Percentiles rank a stretch among this genome's conserved stretches.
These are phyloP conservation scores for Endoconidiophora polonica DNA, from an alignment of 2,329 filamentous ascomycete species.

Conservation along the genomic window DNA sequence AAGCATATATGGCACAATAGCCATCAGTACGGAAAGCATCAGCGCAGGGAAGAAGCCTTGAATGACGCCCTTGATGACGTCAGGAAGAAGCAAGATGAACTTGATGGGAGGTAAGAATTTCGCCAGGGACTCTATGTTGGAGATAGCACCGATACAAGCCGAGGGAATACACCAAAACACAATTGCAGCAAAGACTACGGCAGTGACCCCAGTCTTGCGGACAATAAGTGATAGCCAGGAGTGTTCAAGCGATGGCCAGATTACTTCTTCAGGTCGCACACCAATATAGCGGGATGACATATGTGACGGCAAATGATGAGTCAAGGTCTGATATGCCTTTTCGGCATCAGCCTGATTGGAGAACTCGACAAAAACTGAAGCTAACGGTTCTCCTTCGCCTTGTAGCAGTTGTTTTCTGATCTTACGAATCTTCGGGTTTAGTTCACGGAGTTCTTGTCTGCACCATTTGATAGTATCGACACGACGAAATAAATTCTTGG, in stretches of 20 bases:
- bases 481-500: conserved; percentile 63
- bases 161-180: conserved; percentile 72
- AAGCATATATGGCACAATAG: conserved; percentile 61
- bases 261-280: conserved; percentile 60
- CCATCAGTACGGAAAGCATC: conserved; percentile 65
- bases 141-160: conserved; percentile 66
- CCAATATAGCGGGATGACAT: conserved; percentile 78
- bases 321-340: conserved; percentile 62
- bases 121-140: conserved; percentile 60
- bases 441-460: conserved; percentile 33
- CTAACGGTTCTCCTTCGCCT: conserved; percentile 46
- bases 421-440: conserved; percentile 34
- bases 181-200: conserved; percentile 54
- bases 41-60: conserved; percentile 71
- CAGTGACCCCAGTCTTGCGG: conserved; percentile 45
- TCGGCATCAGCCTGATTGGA: conserved; percentile 69
- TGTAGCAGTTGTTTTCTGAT: conserved; percentile 49
- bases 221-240: conserved; percentile 61
- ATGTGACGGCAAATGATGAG: conserved; percentile 65
- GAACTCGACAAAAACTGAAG: conserved; percentile 88
- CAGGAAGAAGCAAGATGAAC: conserved; percentile 59
- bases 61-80: conserved; percentile 54
- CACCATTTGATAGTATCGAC: conserved; percentile 92
- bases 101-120: conserved; percentile 48
- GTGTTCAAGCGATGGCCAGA: conserved; percentile 63